phyloP scores from a whole-genome alignment of 352 stramenopile genomes.

The Globisporangium spinosum region DNA sequence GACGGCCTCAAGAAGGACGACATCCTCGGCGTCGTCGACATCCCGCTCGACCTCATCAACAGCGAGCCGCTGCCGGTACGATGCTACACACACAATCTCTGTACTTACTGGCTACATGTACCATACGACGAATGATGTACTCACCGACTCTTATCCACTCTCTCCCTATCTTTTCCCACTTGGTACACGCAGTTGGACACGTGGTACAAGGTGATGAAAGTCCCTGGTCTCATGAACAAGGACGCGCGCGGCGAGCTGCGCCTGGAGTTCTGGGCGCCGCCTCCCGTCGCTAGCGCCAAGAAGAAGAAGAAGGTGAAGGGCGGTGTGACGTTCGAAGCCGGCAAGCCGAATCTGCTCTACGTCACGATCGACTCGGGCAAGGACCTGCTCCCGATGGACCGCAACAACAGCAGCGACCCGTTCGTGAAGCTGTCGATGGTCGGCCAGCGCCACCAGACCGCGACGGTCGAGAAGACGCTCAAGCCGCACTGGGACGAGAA shows the following conservation, averaged over 20 bases:
- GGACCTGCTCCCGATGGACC: constrained; percentile 81
- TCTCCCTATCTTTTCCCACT: not conserved
- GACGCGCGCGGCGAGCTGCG: constrained; percentile 60
- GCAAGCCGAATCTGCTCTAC: constrained; percentile 54
- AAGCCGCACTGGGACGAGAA: constrained; percentile 76
- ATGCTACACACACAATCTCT: not conserved
- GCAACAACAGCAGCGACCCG: constrained; percentile 77
- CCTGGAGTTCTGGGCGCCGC: constrained; percentile 30
- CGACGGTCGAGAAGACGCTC: constrained; percentile 65
- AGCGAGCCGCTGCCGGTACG: constrained; percentile 20
- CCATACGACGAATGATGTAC: not conserved
- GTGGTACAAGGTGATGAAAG: constrained; percentile 51
- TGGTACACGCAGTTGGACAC: constrained; percentile 21
- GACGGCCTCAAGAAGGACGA: constrained; percentile 59
- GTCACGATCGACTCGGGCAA: constrained; percentile 71
- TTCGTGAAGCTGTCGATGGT: constrained; percentile 77
- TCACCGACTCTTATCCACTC: not conserved
- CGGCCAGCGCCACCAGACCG: constrained; percentile 67
- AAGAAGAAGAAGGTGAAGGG: constrained; percentile 7
- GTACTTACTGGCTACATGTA: not conserved
- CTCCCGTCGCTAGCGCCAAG: not conserved
- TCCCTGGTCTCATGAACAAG: constrained; percentile 40
- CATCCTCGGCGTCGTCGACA: constrained; percentile 59
- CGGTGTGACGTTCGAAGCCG: constrained; percentile 9
- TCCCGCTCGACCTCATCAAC: constrained; percentile 52